A percentile compares a stretch with the other conserved stretches of the same genome.
Conservation (phyloP, 2,329 filamentous ascomycete species). For the Colletotrichum karsti region DNA sequence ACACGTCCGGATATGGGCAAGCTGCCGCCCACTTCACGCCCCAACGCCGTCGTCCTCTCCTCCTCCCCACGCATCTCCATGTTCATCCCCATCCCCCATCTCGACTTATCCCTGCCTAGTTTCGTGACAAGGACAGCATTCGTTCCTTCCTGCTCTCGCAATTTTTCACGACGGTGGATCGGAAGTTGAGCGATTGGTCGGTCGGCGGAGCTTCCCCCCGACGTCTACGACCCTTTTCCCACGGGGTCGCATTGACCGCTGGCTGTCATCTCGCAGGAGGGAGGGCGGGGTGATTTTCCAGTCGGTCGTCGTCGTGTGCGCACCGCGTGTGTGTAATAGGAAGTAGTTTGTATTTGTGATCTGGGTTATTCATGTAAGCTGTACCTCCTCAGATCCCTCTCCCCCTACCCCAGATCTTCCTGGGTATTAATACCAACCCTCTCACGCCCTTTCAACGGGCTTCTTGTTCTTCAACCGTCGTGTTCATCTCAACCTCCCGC, state of each 20-base stretch:
- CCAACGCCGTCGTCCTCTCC: neutral
- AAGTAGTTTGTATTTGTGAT: constrained; percentile 14
- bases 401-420: neutral
- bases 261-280: constrained; percentile 11
- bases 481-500: constrained; percentile 14
- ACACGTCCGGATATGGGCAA: constrained; percentile 14
- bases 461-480: constrained; percentile 1
- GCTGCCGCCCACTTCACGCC: constrained; percentile 15
- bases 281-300: neutral
- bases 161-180: constrained; percentile 16
- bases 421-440: constrained; percentile 19
- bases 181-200: constrained; percentile 23
- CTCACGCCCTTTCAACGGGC: neutral
- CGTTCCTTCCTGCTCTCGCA: neutral
- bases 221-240: constrained; percentile 2
- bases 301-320: neutral
- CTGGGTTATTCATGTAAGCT: neutral
- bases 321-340: neutral
- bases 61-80: constrained; percentile 26
- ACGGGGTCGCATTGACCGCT: constrained; percentile 19
- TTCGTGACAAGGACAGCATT: neutral
- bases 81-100: constrained; percentile 18
- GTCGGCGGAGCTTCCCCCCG: neutral
- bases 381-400: neutral
- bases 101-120: constrained; percentile 12